These are phyloP conservation scores for Cryptococcus sp. DNA, from an alignment of 1,284 basidiomycete genomes.

Conservation along the genomic window DNA sequence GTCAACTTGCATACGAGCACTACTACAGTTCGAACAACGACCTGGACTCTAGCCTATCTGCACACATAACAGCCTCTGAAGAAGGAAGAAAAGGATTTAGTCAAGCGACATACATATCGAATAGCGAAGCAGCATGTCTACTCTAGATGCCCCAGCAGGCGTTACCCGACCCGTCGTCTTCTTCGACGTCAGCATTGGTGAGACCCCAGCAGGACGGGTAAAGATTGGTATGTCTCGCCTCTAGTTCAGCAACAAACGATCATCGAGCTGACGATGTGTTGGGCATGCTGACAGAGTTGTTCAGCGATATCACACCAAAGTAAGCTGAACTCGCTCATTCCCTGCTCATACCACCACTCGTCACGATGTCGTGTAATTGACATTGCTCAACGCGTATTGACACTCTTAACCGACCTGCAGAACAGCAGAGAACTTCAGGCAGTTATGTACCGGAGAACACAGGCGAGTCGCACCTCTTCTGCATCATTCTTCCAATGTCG, in stretches of 20 bases:
- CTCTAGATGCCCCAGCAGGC: conserved; percentile 49
- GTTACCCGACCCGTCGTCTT: conserved; percentile 80
- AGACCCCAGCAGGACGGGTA: conserved; percentile 87
- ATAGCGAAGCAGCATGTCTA: conserved; percentile 1
- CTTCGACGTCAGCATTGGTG: conserved; percentile 94
- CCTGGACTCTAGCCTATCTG: too few relatives aligned
- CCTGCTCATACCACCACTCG: neutral
- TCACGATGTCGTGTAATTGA: neutral
- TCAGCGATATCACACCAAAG: conserved; percentile 51
- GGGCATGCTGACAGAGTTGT: conserved; percentile 35
- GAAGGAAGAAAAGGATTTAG: too few relatives aligned
- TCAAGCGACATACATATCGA: too few relatives aligned
- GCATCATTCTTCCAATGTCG: neutral
- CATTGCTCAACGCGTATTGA: too few relatives aligned
- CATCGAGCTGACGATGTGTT: neutral
- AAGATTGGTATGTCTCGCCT: conserved; percentile 68
- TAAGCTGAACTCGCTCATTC: conserved; percentile 16
- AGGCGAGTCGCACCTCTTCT: conserved; percentile 58
- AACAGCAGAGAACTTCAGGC: conserved; percentile 96
- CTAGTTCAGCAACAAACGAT: neutral
- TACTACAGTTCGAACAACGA: neutral
- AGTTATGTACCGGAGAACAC: conserved; percentile 94
- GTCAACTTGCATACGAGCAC: too few relatives aligned
- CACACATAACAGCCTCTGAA: too few relatives aligned
- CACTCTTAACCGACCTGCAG: conserved; percentile 50